A percentile compares a stretch with the other conserved stretches of the same genome.
These are phyloP conservation scores for Dendrocalamus sinicus DNA, from an alignment of 176 grass and related monocot species.

Conservation along the genomic window DNA sequence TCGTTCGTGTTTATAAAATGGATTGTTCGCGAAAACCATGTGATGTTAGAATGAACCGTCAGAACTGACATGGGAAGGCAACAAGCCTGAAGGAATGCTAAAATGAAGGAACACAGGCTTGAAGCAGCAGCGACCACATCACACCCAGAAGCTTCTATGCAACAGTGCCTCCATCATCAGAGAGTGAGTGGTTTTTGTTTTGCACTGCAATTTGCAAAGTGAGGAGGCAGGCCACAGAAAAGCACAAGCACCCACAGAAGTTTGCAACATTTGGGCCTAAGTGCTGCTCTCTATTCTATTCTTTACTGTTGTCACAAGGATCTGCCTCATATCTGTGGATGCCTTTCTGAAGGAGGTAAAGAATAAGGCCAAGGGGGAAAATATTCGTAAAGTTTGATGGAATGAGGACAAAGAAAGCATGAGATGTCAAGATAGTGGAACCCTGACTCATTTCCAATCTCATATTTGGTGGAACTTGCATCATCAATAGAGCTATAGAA, in stretches of 20 bases:
- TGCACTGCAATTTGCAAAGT: conserved; percentile 51
- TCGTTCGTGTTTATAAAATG: background rate
- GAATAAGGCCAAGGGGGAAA: conserved; percentile 35
- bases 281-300: conserved; percentile 13
- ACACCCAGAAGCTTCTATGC: conserved; percentile 45
- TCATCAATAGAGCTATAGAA: conserved; percentile 39
- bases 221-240: conserved; percentile 36
- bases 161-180: conserved; percentile 38
- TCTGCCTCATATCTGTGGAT: conserved; percentile 44
- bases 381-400: conserved; percentile 44
- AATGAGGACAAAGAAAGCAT: conserved; percentile 46
- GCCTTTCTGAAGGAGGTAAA: conserved; percentile 46
- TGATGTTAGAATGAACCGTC: background rate
- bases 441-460: conserved; percentile 60
- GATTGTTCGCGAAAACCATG: conserved; percentile 5
- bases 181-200: conserved; percentile 33
- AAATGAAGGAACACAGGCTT: background rate
- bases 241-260: conserved; percentile 57
- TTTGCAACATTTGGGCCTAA: conserved; percentile 21
- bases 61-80: background rate
- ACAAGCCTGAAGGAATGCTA: conserved; percentile 23
- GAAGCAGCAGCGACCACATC: conserved; percentile 39
- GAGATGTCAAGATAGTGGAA: conserved; percentile 64
- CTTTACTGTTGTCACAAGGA: conserved; percentile 46
- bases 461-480: conserved; percentile 49